Evolutionary conservation across 208 protist genomes (phyloP), one percentile per base, ranked within the genome.

Genomic region (Trypanosoma cruzi): DNA sequence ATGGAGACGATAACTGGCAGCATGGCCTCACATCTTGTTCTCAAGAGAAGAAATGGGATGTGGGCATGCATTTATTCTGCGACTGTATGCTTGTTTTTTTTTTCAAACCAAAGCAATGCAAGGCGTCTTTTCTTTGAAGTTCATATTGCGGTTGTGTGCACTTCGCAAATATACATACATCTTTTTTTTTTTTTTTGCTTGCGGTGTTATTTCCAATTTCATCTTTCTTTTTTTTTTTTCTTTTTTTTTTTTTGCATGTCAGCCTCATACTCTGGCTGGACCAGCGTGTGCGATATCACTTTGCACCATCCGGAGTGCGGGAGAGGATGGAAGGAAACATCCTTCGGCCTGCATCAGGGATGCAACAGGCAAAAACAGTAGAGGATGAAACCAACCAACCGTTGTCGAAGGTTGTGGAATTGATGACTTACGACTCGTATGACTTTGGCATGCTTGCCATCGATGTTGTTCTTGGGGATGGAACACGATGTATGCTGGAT

Each of bases 381-480:
- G 28, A 8, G 7, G 11, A 11, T 32, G 24, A 34, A 28, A 58
- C 2, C 16, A 58, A 24, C 44, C 4, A 29, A 0, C 18, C 10
- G 22, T 46, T 42, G 13, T 61, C 26, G 2, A 28, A 42, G 32
- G 55, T 0, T 32, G 42, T 14, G 8, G 26, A 28, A n/a, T 18
- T 34, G 24, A 29, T 57, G 56, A 32, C n/a, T n/a, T n/a, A 28
- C 52, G 54, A 59, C 28, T 24, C 36, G 18, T 57, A 66, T 14
- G 73, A 73, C 3, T 78, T 70, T 65, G 73, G 70, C 24, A 58
- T 73, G 67, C 46, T 72, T 24, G 60, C 36, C 20, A 50, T 73
- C 7, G 65, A 78, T 63, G 65, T 78, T 4, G 50, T 73, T 54
- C 59, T 78, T 40, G 62, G 73, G 10, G 73, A 78, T 37, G 54